Evolutionary conservation across 768 basidiomycete species (phyloP), one percentile per base, ranked within the genome.

Genomic region (Pilatotrama ljubarskyi): DNA sequence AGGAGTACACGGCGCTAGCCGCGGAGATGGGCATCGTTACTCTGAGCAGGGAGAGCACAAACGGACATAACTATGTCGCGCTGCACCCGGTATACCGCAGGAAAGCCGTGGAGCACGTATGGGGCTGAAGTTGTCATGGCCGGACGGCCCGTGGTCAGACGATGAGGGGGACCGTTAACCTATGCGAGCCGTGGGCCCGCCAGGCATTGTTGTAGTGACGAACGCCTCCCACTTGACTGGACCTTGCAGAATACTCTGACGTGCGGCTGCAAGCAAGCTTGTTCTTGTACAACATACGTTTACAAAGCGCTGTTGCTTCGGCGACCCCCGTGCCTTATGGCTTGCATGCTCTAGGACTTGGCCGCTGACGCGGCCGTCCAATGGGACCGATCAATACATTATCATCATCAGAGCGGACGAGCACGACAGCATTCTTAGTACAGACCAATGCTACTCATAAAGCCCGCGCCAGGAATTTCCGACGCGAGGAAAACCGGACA

Each of bases 1-100:
- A 67, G 61, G 68, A 70, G 35, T 71, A 70, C 57, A 63, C 64
- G 40, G 58, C 53, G 42, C 50, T 66, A 22, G 71, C 70, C 38
- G 62, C 61, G 51, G 55, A 63, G 29, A 26, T 51, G 26, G 61
- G 57, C 26, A 51, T 70, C 55, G 62, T 66, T 15, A 55, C 46
- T 26, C 32, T 59, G 42, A 46, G 41, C 22, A 41, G 51, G 10
- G 53, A 57, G 41, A 40, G 54, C 26, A 37, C 41, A 11, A 52
- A 63, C 44, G 65, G 64, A 17, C 60, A 62, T 25, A 43, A 54
- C 40, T 57, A 44, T 17, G 43, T 65, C 26, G 44, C 56, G 49
- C 60, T 65, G 22, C 57, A 62, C 37, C 58, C 60, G 5, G 35
- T 38, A 50, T 37, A 56, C 9, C 49, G 54, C n/a, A 51, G 37